phyloP scores from a whole-genome alignment of 352 stramenopile genomes.

The Phytopythium kandeliae region DNA sequence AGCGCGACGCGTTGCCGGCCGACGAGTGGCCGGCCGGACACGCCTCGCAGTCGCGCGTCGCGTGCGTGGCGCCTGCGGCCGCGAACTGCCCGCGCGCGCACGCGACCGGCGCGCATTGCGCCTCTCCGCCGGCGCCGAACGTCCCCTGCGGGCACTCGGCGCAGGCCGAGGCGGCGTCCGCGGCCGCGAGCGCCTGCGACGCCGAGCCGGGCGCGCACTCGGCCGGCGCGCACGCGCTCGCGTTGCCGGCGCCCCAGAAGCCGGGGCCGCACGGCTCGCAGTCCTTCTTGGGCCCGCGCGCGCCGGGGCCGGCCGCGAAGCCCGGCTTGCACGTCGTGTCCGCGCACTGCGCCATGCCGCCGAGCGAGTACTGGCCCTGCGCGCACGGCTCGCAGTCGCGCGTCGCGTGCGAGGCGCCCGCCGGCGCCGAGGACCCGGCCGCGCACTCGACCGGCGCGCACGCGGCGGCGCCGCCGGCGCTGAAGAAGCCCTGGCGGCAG shows the following conservation, averaged over 20 bases:
- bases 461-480: slow-evolving; percentile 13
- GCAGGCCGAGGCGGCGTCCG: slow-evolving; percentile 25
- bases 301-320: slow-evolving; percentile 16
- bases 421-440: slow-evolving; percentile 17
- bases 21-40: slow-evolving; percentile 31
- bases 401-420: slow-evolving; percentile 14
- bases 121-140: slow-evolving; percentile 23
- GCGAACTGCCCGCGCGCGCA: slow-evolving; percentile 23
- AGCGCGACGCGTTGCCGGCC: slow-evolving; percentile 26
- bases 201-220: slow-evolving; percentile 22
- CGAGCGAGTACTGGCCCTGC: slow-evolving; percentile 27
- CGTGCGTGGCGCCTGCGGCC: slow-evolving; percentile 19
- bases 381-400: slow-evolving; percentile 22
- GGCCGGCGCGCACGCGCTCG: slow-evolving; percentile 15
- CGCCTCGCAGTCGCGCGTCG: slow-evolving; percentile 16
- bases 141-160: slow-evolving; percentile 19
- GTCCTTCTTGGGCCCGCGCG: slow-evolving; percentile 25
- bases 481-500: slow-evolving; percentile 34
- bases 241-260: slow-evolving; percentile 26
- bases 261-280: slow-evolving; percentile 30
- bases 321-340: slow-evolving; percentile 28
- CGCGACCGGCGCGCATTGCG: slow-evolving; percentile 26
- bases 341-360: slow-evolving; percentile 21
- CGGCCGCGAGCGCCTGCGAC: slow-evolving; percentile 15
- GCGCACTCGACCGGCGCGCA: slow-evolving; percentile 27